Evolutionary conservation across 2,329 filamentous ascomycete species (phyloP), one percentile per base, ranked within the genome.

Genomic region (Ophiocordyceps camponoti-saundersi): DNA sequence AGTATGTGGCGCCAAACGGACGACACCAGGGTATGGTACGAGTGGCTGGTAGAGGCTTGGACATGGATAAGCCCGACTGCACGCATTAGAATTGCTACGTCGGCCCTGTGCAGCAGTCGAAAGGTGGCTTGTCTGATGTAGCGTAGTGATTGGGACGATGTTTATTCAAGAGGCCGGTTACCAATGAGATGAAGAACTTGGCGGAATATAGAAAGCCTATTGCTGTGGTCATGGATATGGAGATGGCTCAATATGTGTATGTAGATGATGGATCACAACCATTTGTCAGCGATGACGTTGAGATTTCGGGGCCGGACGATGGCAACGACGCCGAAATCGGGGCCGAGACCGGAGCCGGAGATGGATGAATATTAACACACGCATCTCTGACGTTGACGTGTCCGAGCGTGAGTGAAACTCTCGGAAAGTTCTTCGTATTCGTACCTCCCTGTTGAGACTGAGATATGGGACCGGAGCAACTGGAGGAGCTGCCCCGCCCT

Each of bases 1-100:
- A 92, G 80, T 60, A 95, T 98, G 80, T 95, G 88, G 85, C 77
- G 92, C 45, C 85, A 93, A 65, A 96, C 92, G 1, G 90, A 98
- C 59, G 87, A 95, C 60, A 79, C 83, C 36, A 93, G 85, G 62
- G 92, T 98, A 8, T 98, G 92, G 93, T 98, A 98, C 62, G 92
- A 98, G 62, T 98, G 92, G 92, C 72, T 92, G 50, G 81, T 95
- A 2, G 92, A 96, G 62, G 85, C 84, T 12, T 95, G 81, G 62
- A 74, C 72, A 20, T 80, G 75, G 68, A 64, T 77, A 45, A 73
- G 73, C 1, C 72, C 72, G n/a, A 69, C 71, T 39, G 68, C 70
- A 53, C 69, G 80, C 47, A 70, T 85, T 62, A 81, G 81, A 63
- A 66, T 87, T 18, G 80, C 71, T 6, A 69, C 70, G 44, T 81